A percentile compares a stretch with the other conserved stretches of the same genome.
Evolutionary conservation across 1,284 basidiomycete genomes (phyloP).

Genomic region (Leucoagaricus sp.): DNA sequence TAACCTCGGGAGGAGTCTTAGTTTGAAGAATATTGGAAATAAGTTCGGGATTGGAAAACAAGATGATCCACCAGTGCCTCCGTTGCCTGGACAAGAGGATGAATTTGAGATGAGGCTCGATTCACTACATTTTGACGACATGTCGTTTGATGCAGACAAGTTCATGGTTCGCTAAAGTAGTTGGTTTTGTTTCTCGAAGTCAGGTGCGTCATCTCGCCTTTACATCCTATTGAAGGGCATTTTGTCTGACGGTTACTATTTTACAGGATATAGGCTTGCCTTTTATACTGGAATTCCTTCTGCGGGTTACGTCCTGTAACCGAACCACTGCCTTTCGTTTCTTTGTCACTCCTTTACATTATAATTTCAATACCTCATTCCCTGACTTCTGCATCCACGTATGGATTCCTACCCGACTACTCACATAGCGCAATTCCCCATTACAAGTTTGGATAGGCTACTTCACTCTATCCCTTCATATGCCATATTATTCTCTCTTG

Average conservation of each 20-base stretch:
- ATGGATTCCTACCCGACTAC: background rate
- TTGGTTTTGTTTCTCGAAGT: background rate
- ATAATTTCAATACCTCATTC: background rate
- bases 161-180: constrained; percentile 34
- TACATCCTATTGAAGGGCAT: background rate
- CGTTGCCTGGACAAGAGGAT: constrained; percentile 14
- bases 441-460: background rate
- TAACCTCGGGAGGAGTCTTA: constrained; percentile 10
- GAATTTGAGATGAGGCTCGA: constrained; percentile 63
- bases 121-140: constrained; percentile 66
- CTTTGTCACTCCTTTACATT: constrained; percentile 2
- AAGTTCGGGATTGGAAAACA: constrained; percentile 13
- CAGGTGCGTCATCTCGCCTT: background rate
- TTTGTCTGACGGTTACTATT: background rate
- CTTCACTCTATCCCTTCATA: background rate
- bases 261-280: background rate
- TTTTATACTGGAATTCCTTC: background rate
- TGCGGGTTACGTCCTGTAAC: background rate
- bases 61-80: constrained; percentile 7
- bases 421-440: background rate
- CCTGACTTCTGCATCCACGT: background rate
- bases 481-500: background rate
- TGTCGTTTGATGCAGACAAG: constrained; percentile 63
- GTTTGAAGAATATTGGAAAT: constrained; percentile 12
- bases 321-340: background rate